Evolutionary conservation across 2,329 filamentous ascomycete genomes (phyloP).

Genomic region (Colletotrichum spinosum): DNA sequence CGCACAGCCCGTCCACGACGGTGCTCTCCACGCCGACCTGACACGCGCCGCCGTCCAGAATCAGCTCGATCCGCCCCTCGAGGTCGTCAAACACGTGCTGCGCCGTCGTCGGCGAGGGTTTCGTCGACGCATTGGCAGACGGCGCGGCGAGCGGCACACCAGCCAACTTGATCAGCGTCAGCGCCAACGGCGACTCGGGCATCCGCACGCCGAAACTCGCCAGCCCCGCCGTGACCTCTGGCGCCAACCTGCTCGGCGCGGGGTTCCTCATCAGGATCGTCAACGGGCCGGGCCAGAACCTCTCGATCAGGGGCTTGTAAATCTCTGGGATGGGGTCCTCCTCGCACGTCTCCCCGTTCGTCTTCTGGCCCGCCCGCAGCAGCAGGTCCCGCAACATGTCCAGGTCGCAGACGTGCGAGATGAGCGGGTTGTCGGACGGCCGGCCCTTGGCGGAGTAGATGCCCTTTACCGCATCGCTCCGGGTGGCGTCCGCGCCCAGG

Average conservation of each 20-base stretch:
- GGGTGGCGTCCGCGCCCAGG: conserved; percentile 93
- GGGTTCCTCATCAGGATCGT: conserved; percentile 90
- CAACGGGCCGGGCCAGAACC: conserved; percentile 94
- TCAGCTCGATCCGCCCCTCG: conserved; percentile 82
- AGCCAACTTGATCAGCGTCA: conserved; percentile 84
- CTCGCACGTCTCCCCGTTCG: conserved; percentile 36
- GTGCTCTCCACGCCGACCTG: conserved; percentile 95
- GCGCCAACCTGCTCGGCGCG: conserved; percentile 75
- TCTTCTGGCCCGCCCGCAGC: conserved; percentile 39
- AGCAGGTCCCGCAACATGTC: conserved; percentile 78
- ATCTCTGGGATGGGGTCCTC: conserved; percentile 72
- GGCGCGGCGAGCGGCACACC: conserved; percentile 88
- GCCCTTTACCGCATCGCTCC: conserved; percentile 84
- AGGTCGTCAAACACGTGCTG: conserved; percentile 91
- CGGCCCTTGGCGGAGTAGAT: conserved; percentile 93
- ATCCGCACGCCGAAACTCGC: conserved; percentile 90
- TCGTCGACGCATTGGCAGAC: conserved; percentile 93
- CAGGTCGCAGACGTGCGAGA: conserved; percentile 89
- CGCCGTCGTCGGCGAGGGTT: conserved; percentile 90
- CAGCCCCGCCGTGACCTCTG: conserved; percentile 91
- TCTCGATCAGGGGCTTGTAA: conserved; percentile 81
- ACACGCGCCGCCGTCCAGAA: conserved; percentile 90
- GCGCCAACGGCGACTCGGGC: conserved; percentile 85
- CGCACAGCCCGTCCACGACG: conserved; percentile 89
- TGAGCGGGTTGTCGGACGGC: conserved; percentile 94